These are phyloP conservation scores for Gynostemma pentaphyllum DNA, from an alignment of 306 rosid species.

Conservation along the genomic window DNA sequence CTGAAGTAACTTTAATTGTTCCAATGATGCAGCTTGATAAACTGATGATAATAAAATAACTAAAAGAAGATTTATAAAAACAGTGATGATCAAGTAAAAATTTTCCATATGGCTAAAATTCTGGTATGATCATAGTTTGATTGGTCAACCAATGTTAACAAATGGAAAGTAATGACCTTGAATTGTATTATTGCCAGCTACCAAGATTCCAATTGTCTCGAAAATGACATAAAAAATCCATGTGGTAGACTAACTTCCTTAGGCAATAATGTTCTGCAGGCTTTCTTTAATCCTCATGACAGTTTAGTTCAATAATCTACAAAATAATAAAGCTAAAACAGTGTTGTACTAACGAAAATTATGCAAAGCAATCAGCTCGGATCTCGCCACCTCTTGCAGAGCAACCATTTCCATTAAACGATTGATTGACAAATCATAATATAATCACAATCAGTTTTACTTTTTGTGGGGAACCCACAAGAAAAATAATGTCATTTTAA, in stretches of 20 bases:
- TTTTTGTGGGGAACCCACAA: background rate
- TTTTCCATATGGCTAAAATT: background rate
- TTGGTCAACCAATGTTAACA: background rate
- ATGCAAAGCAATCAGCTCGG: background rate
- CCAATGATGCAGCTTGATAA: background rate
- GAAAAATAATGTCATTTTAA: background rate
- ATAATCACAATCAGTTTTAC: too few species aligned
- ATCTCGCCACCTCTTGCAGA: background rate
- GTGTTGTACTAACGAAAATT: background rate
- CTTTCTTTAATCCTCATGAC: background rate
- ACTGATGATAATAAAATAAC: background rate
- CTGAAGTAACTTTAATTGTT: background rate
- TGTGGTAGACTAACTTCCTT: background rate
- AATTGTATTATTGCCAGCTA: slow-evolving; percentile 1
- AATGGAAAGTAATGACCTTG: background rate
- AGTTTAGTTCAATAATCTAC: background rate
- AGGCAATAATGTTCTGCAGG: background rate
- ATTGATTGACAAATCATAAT: background rate
- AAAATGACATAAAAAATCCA: background rate
- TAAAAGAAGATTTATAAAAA: background rate
- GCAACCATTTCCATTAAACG: background rate
- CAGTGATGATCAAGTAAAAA: background rate
- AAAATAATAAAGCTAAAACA: background rate
- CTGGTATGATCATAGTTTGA: background rate
- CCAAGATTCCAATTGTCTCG: slow-evolving; percentile 2